Conservation (phyloP, 2,329 filamentous ascomycete species). For the Fusarium vanettenii region DNA sequence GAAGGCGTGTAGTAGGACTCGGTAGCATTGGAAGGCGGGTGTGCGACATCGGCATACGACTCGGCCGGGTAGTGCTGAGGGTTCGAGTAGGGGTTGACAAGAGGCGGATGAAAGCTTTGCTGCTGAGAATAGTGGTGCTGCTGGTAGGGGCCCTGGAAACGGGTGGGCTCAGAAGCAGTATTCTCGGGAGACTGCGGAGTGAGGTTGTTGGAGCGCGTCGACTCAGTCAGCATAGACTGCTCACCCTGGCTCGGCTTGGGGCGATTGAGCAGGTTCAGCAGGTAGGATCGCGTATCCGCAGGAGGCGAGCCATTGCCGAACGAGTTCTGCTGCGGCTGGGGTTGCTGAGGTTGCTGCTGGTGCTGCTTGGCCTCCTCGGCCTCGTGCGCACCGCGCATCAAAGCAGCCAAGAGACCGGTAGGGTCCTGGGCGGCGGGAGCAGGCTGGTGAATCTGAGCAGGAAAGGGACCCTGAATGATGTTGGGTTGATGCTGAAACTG, state of each 20-base stretch:
- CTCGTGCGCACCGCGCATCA: slow-evolving; percentile 69
- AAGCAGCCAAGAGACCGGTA: slow-evolving; percentile 67
- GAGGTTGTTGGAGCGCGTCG: slow-evolving; percentile 55
- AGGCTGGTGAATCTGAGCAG: slow-evolving; percentile 64
- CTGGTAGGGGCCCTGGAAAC: slow-evolving; percentile 47
- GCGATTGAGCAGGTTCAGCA: slow-evolving; percentile 87
- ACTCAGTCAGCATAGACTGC: slow-evolving; percentile 55
- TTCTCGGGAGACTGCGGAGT: slow-evolving; percentile 58
- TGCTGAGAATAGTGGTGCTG: slow-evolving; percentile 25
- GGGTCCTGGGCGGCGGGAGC: slow-evolving; percentile 68
- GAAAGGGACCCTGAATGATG: slow-evolving; percentile 42
- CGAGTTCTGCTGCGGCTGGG: slow-evolving; percentile 43
- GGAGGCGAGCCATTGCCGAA: slow-evolving; percentile 65
- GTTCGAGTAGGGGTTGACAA: slow-evolving; percentile 32
- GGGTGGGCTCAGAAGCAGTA: slow-evolving; percentile 41
- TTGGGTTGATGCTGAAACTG: slow-evolving; percentile 38
- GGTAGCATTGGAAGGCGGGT: slow-evolving; percentile 38
- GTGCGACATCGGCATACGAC: slow-evolving; percentile 40
- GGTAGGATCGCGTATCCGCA: slow-evolving; percentile 82
- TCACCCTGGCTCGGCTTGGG: slow-evolving; percentile 75
- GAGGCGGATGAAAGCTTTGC: slow-evolving; percentile 40
- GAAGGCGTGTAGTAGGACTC: slow-evolving; percentile 41
- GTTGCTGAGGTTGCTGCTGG: slow-evolving; percentile 19
- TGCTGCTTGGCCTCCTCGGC: slow-evolving; percentile 54
- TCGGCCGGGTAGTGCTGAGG: slow-evolving; percentile 44